phyloP scores from a whole-genome alignment of 2,329 filamentous ascomycete genomes.

The Sarocladium brachiariae region DNA sequence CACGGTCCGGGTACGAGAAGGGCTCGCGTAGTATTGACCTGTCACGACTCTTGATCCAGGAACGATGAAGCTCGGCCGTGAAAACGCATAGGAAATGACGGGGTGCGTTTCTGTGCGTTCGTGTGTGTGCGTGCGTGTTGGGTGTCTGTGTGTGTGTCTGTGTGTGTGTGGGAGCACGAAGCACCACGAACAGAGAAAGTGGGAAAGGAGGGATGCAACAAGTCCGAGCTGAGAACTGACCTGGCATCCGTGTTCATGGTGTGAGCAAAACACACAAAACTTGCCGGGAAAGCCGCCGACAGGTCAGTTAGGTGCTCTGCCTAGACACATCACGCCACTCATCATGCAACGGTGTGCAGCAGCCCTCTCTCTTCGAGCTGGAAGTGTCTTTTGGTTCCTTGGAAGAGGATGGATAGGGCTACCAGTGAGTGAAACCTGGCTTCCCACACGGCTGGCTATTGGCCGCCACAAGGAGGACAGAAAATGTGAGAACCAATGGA shows the following conservation, averaged over 20 bases:
- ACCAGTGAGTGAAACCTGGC: background rate
- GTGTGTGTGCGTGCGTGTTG: background rate
- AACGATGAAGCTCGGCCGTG: background rate
- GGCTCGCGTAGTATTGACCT: background rate
- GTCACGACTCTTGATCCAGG: constrained; percentile 2
- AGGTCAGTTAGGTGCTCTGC: background rate
- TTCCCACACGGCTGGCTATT: background rate
- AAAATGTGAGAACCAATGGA: constrained; percentile 2
- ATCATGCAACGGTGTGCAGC: background rate
- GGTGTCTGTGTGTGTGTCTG: no score
- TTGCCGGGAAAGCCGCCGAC: background rate
- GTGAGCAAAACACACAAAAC: background rate
- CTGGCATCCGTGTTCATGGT: background rate
- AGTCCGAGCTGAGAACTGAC: background rate
- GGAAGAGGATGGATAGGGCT: background rate
- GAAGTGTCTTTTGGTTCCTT: no score
- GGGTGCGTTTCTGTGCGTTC: no score
- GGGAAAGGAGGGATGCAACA: background rate
- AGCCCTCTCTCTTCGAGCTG: no score
- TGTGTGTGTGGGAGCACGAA: constrained; percentile 4
- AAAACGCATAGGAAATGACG: background rate
- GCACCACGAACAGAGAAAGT: background rate
- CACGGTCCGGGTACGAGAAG: background rate
- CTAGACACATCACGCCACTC: background rate
- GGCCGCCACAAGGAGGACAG: background rate